Base-by-base conservation (phyloP, 441 rosid species). In the Arabidopsis lyrata region DNA sequence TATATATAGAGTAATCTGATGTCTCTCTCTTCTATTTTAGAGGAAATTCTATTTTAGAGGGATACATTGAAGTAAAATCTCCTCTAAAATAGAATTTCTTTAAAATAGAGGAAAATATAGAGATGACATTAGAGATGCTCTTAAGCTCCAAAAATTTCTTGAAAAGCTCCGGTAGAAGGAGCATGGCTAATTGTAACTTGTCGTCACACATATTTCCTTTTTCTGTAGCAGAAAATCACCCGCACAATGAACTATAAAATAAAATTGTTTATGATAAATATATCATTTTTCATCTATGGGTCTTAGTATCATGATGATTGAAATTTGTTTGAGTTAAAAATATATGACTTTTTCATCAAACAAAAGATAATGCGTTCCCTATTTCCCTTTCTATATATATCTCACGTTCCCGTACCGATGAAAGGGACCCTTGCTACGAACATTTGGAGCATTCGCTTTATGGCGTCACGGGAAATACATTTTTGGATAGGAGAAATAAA, bases 391-490 rank as follows among this genome's bases (percentile, higher is more conserved):
- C 8, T 27, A 20, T 42, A 53, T 27, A 20, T 42, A 53, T 42
- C 7, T 22, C 16, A 35, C 38, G 12, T 70, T n/a, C 55, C 45
- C 70, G 64, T 54, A 56, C 53, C 53, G 67, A 49, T 22, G 56
- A 60, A 67, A 52, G 36, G 35, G 53, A 31, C 68, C 11, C 2
- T 57, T 60, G 9, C 68, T 42, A 20, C 58, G 16, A 68, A 68
- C 39, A 62, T 76, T 54, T 62, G 79, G 70, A 63, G 35, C 60
- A 60, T 68, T 62, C 39, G 24, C 75, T 68, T 62, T 45, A 76
- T 69, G 70, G 70, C 74, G 44, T 75, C 79, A 75, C 79, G 74
- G 42, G 74, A 31, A 61, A 68, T 39, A 67, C 63, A 52, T 48
- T 57, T 60, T 54, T 62, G 58, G 70, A 64, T 36, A 34, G 3